These are phyloP conservation scores for Orbilia oligospora DNA, from an alignment of 2,329 filamentous ascomycete genomes.

Conservation along the genomic window DNA sequence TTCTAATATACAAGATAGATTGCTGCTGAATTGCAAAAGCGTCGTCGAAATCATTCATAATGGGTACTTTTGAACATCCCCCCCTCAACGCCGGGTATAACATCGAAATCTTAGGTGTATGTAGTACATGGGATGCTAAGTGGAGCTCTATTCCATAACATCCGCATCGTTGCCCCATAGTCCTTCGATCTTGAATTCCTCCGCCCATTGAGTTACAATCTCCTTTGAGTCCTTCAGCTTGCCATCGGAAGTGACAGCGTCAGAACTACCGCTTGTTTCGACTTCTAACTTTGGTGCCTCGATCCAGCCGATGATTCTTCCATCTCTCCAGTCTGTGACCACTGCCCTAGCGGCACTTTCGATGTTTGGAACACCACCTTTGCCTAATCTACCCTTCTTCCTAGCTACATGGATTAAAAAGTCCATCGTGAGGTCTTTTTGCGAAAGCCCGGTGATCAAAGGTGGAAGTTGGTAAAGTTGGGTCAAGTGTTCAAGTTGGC, in stretches of 20 bases:
- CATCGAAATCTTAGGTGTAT: constrained; percentile 17
- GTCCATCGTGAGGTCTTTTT: constrained; percentile 85
- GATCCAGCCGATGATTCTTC: constrained; percentile 92
- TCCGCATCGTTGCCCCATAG: constrained; percentile 74
- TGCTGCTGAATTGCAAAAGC: constrained; percentile 24
- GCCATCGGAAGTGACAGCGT: constrained; percentile 68
- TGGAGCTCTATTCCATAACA: constrained; percentile 31
- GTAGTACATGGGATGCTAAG: background rate
- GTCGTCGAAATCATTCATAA: constrained; percentile 29
- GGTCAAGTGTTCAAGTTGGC: constrained; percentile 83
- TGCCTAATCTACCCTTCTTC: constrained; percentile 88
- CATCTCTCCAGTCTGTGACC: constrained; percentile 96
- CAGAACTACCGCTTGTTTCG: constrained; percentile 67
- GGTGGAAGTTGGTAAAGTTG: constrained; percentile 87
- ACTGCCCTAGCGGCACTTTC: constrained; percentile 90
- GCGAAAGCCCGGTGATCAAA: constrained; percentile 74
- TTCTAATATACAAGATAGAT: constrained; percentile 52
- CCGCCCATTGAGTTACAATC: constrained; percentile 92
- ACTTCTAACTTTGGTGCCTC: constrained; percentile 80
- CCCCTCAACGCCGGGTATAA: constrained; percentile 42
- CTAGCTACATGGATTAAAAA: constrained; percentile 95
- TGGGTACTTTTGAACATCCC: constrained; percentile 40
- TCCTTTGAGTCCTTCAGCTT: constrained; percentile 79
- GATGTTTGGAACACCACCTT: constrained; percentile 91
- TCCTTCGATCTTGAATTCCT: constrained; percentile 94